Base-by-base conservation (phyloP, 805 yeast genomes). In the Candida silvicultrix region DNA sequence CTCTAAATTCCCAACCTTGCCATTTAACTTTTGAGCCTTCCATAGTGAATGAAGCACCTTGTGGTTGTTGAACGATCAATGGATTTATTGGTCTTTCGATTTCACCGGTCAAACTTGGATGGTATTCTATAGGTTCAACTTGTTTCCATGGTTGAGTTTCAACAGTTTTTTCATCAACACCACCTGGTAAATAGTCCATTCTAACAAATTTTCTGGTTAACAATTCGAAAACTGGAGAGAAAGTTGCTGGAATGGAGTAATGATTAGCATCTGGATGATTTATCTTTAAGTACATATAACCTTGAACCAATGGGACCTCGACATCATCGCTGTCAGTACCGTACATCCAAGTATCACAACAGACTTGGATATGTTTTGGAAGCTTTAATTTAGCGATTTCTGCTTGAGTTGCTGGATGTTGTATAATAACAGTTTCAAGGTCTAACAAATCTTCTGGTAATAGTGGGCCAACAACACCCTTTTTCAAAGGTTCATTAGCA, bases 1-100 rank as follows among this genome's bases (percentile, higher is more conserved):
- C 85, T 63, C 83, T 75, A 69, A 85, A 83, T 63, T 81, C 83
- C 94, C 94, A 85, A 21, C 83, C 89, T 68, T 83, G 92, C 95
- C 95, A 85, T 49, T 69, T 65, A 54, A 86, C 74, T 60, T 80
- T 79, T 51, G 77, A 68, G 36, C 83, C 84, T 18, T 74, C 73
- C 41, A 80, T 67, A 20, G 73, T 57, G 70, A 82, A 85, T 2
- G 88, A 80, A 12, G 89, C 80, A 51, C 95, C 95, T 55, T 86
- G 92, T 43, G 94, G 92, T 67, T 86, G 94, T 31, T 64, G 58
- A 42, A 83, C 75, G 52, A 81, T 66, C 61, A 85, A 74, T 38
- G 94, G 94, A 65, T 84, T 85, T 52, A 83, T 70, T 22, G 73
- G 79, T 66, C 88, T 76, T 29, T 63, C 48, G 14, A 64, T 55